Evolutionary conservation across 1,284 basidiomycete genomes (phyloP).

Genomic region (Ceratobasidium sp.): DNA sequence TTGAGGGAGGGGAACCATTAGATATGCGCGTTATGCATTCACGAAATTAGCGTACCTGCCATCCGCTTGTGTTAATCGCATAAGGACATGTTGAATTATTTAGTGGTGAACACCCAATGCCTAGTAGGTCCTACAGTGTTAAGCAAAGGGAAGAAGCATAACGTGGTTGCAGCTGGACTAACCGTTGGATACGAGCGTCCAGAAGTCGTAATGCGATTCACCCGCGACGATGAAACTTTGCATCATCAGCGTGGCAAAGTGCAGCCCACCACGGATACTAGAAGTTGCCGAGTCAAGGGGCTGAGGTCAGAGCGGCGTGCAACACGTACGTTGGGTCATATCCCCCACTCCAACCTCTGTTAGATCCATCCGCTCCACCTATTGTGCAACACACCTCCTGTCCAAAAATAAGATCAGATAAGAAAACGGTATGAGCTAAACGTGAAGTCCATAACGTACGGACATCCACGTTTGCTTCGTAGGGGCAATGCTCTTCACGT

Average conservation of each 20-base stretch:
- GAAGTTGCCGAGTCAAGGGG: slow-evolving; percentile 33
- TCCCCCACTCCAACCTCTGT: slow-evolving; percentile 27
- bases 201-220: slow-evolving; percentile 54
- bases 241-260: slow-evolving; percentile 49
- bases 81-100: slow-evolving; percentile 47
- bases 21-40: background rate
- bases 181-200: slow-evolving; percentile 53
- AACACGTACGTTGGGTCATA: slow-evolving; percentile 46
- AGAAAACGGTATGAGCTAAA: background rate
- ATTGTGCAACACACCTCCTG: slow-evolving; percentile 40
- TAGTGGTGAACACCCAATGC: slow-evolving; percentile 52
- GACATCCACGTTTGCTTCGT: slow-evolving; percentile 43
- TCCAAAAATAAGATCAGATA: background rate
- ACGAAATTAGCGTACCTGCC: slow-evolving; percentile 50
- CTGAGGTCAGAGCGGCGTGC: background rate
- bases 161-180: background rate
- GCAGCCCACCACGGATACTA: slow-evolving; percentile 53
- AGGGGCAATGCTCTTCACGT: slow-evolving; percentile 37
- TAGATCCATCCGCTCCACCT: slow-evolving; percentile 37
- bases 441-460: slow-evolving; percentile 10
- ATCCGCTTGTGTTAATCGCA: slow-evolving; percentile 50
- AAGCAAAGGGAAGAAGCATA: background rate
- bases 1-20: slow-evolving; percentile 8
- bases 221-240: slow-evolving; percentile 46
- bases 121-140: background rate